These are phyloP conservation scores for Piper betle DNA, from an alignment of 164 flowering plant genomes.

Conservation along the genomic window DNA sequence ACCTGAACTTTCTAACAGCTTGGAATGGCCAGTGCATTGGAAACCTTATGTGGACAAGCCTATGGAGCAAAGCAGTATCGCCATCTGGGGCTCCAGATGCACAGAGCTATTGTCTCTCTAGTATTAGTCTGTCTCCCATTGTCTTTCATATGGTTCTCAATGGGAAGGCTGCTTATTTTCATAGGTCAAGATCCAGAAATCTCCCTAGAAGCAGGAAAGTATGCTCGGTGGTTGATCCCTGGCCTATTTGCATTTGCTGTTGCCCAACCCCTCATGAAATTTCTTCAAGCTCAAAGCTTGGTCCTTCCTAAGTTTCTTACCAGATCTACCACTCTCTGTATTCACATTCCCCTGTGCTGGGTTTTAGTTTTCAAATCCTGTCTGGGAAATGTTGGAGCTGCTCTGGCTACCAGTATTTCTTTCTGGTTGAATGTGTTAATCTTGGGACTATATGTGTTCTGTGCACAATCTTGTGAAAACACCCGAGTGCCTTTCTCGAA, in stretches of 20 bases:
- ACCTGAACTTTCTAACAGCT: conserved; percentile 14
- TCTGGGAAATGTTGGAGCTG: conserved; percentile 32
- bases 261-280: conserved; percentile 30
- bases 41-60: conserved; percentile 18
- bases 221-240: conserved; percentile 30
- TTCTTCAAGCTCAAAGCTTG: conserved; percentile 39
- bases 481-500: conserved; percentile 52
- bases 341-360: conserved; percentile 49
- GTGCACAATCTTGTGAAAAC: conserved; percentile 33
- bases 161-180: conserved; percentile 9
- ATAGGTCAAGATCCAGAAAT: conserved; percentile 15
- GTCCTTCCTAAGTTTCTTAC: conserved; percentile 31
- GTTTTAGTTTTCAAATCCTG: conserved; percentile 32
- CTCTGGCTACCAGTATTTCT: conserved; percentile 28
- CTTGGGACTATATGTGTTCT: conserved; percentile 26
- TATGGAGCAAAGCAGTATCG: conserved; percentile 18
- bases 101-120: conserved; percentile 12
- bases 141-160: conserved; percentile 15
- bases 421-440: conserved; percentile 39
- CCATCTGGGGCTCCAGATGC: conserved; percentile 14
- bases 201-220: conserved; percentile 34
- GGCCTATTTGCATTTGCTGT: conserved; percentile 35
- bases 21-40: conserved; percentile 41
- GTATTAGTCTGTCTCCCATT: conserved; percentile 10
- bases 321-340: conserved; percentile 17